Percentiles rank a stretch among this genome's conserved stretches.
Evolutionary conservation across 257 asterid genomes (phyloP).

Genomic region (Ligustrum vulgare): DNA sequence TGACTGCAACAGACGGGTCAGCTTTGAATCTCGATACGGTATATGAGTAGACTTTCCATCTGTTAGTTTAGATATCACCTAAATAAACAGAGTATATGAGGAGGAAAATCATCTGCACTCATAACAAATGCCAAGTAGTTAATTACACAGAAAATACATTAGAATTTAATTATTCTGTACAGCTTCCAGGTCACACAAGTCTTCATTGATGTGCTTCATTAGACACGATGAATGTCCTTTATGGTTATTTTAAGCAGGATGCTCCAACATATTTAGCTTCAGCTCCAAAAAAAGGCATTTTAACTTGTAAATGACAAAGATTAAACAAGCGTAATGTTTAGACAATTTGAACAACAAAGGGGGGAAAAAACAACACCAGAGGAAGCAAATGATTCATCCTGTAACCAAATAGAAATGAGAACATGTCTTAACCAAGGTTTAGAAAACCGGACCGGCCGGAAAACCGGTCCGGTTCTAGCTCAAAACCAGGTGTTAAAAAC

Average conservation of each 20-base stretch:
- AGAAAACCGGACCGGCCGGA: no score
- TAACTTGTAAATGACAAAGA: neutral
- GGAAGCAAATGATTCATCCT: slow-evolving; percentile 18
- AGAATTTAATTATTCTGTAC: neutral
- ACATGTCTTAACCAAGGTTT: no score
- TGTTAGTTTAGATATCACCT: slow-evolving; percentile 81
- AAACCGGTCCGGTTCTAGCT: no score
- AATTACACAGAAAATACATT: neutral
- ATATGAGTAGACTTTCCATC: slow-evolving; percentile 82
- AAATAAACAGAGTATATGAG: slow-evolving; percentile 20
- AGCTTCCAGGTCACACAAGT: slow-evolving; percentile 7
- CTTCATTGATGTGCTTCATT: neutral
- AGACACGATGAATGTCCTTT: neutral
- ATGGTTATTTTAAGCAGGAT: neutral
- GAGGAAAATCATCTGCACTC: neutral
- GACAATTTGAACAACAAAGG: slow-evolving; percentile 1
- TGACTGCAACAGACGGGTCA: slow-evolving; percentile 79
- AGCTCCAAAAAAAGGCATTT: slow-evolving; percentile 8
- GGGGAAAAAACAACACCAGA: neutral
- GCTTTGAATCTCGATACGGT: slow-evolving; percentile 85
- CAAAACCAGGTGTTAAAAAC: no score
- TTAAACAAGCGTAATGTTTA: neutral
- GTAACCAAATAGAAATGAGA: slow-evolving; percentile 18
- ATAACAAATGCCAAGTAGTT: neutral
- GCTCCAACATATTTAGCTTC: neutral